phyloP scores from a whole-genome alignment of 345 rosid genomes.

The Balakata baccata region DNA sequence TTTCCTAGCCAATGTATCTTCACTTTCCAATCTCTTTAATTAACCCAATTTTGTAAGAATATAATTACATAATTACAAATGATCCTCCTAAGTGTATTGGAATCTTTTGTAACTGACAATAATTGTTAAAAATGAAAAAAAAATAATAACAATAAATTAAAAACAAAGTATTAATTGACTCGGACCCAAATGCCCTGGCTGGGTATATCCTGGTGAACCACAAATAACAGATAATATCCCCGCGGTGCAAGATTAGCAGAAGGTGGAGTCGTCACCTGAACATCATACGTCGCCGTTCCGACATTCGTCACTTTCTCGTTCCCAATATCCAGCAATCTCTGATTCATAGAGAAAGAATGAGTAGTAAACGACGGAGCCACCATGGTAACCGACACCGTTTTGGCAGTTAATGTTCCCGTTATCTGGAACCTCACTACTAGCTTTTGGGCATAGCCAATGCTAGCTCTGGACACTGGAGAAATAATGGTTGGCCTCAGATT shows the following conservation, averaged over 20 bases:
- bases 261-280: slow-evolving; percentile 43
- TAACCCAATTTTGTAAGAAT: too few species aligned
- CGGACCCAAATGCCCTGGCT: slow-evolving; percentile 75
- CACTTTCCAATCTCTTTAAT: too few species aligned
- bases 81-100: too few species aligned
- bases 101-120: too few species aligned
- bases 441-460: slow-evolving; percentile 25
- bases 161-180: neutral
- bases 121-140: neutral
- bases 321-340: slow-evolving; percentile 59
- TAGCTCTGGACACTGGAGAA: slow-evolving; percentile 25
- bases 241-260: slow-evolving; percentile 55
- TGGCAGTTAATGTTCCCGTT: neutral
- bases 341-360: slow-evolving; percentile 78
- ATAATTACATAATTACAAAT: too few species aligned
- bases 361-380: slow-evolving; percentile 70
- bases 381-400: slow-evolving; percentile 51
- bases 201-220: slow-evolving; percentile 63
- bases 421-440: slow-evolving; percentile 38
- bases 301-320: slow-evolving; percentile 26
- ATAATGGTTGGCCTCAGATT: slow-evolving; percentile 47
- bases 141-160: neutral
- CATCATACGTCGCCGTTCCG: slow-evolving; percentile 31
- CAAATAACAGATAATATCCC: slow-evolving; percentile 67
- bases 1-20: too few species aligned